These are phyloP conservation scores for Lipomyces orientalis DNA, from an alignment of 805 yeast species.

Conservation along the genomic window DNA sequence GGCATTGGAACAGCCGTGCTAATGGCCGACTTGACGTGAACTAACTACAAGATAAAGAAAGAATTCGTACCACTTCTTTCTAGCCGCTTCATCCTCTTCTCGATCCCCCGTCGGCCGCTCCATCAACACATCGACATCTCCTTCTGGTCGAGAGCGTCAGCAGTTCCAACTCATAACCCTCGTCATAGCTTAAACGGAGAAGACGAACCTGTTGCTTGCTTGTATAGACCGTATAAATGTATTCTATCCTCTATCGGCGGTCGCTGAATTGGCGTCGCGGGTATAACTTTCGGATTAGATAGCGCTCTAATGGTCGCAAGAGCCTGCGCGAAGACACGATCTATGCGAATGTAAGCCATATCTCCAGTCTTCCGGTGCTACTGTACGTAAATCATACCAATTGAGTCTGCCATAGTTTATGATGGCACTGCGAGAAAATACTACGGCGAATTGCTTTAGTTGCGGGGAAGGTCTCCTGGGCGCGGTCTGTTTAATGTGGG, in stretches of 20 bases:
- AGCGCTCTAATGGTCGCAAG: conserved; percentile 77
- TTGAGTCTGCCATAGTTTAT: conserved; percentile 27
- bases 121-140: conserved; percentile 74
- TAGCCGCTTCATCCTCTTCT: conserved; percentile 68
- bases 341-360: conserved; percentile 44
- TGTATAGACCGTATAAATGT: conserved; percentile 77
- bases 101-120: conserved; percentile 65
- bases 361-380: background rate
- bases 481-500: background rate
- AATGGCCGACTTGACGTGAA: background rate
- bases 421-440: background rate
- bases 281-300: conserved; percentile 46
- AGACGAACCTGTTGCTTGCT: conserved; percentile 71
- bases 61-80: conserved; percentile 61
- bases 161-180: background rate
- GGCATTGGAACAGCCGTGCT: background rate
- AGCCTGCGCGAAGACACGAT: conserved; percentile 82
- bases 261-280: conserved; percentile 62
- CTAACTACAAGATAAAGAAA: background rate
- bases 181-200: background rate
- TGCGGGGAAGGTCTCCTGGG: background rate
- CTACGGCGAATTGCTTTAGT: background rate
- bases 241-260: conserved; percentile 77
- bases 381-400: conserved; percentile 12
- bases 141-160: conserved; percentile 52